phyloP scores from a whole-genome alignment of 1,284 basidiomycete species.

The Malassezia psittaci region DNA sequence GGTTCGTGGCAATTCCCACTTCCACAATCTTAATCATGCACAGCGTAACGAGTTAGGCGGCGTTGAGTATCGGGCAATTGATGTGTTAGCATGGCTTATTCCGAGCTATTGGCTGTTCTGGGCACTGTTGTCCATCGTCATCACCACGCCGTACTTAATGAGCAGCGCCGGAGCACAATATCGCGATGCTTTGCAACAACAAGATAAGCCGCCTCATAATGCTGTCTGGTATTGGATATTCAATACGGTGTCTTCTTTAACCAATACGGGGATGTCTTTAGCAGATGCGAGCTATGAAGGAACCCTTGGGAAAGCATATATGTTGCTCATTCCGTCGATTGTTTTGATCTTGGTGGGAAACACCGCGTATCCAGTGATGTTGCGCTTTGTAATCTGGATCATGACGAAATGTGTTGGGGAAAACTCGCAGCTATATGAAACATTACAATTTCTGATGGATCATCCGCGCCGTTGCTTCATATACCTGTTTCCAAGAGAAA shows the following conservation, averaged over 20 bases:
- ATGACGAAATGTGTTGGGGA: conserved; percentile 59
- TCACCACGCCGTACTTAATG: conserved; percentile 42
- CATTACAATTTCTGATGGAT: conserved; percentile 80
- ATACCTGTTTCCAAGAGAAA: conserved; percentile 78
- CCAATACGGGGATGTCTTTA: conserved; percentile 79
- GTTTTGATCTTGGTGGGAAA: conserved; percentile 79
- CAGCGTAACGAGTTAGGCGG: conserved; percentile 86
- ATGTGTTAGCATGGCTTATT: conserved; percentile 56
- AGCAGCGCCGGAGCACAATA: conserved; percentile 28
- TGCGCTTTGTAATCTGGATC: conserved; percentile 55
- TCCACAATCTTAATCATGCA: conserved; percentile 66
- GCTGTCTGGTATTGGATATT: conserved; percentile 67
- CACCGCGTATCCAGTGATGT: conserved; percentile 57
- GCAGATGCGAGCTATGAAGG: conserved; percentile 70
- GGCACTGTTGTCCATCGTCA: conserved; percentile 23
- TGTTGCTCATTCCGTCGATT: conserved; percentile 58
- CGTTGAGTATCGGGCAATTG: conserved; percentile 82
- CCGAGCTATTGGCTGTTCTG: conserved; percentile 27
- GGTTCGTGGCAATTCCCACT: conserved; percentile 64
- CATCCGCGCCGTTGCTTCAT: conserved; percentile 87
- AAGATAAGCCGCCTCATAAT: conserved; percentile 48
- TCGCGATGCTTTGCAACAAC: conserved; percentile 27
- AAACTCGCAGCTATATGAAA: conserved; percentile 62
- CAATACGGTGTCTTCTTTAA: conserved; percentile 75
- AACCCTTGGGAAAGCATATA: conserved; percentile 77